Evolutionary conservation across 768 basidiomycete genomes (phyloP), one percentile per base, ranked within the genome.

Genomic region (Pholiota microspora): DNA sequence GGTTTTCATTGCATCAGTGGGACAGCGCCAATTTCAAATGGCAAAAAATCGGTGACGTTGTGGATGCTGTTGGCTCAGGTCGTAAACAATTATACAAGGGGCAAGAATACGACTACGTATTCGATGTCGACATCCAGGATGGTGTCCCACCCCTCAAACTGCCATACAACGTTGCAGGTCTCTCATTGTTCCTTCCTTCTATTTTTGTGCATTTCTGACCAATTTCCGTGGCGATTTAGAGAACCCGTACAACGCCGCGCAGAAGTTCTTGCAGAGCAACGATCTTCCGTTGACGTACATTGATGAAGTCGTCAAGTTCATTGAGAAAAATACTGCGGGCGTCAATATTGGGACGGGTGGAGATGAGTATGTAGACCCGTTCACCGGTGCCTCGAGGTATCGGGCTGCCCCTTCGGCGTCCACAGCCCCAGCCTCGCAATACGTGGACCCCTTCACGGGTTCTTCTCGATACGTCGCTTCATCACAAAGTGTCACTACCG

Each of bases 101-200:
- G 15, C 87, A 88, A 65, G 96, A 98, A 71, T 99, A 95, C 65
- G 97, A 99, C 71, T 97, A 97, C 64, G 96, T 99, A n/a, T 98
- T 98, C 64, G 95, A 97, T 65, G 95, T 99, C 31, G 97, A 98
- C 64, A 88, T 98, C 24, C 81, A 92, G 64, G 96, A 97, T 56
- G 95, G 94, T 2, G 85, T 83, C 13, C 95, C 96, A 9, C 87
- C 95, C 6, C 76, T 98, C 59, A 98, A 98, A 66, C 78, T 99
- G 18, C 96, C 96, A 0, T 98, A 92, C 69, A 98, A 98, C 67
- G 84, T 82, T 23, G 81, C 84, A 42, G 95, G 94, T 91, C 58
- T 53, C 80, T 67, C 35, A 23, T 18, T 13, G 23, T 29, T 25
- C 34, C 36, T 32, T 36, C 48, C 28, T 21, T 18, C 16, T 59